These are phyloP conservation scores for Keqinozyma sinolaborantium DNA, from an alignment of 1,139 yeast genomes.

Conservation along the genomic window DNA sequence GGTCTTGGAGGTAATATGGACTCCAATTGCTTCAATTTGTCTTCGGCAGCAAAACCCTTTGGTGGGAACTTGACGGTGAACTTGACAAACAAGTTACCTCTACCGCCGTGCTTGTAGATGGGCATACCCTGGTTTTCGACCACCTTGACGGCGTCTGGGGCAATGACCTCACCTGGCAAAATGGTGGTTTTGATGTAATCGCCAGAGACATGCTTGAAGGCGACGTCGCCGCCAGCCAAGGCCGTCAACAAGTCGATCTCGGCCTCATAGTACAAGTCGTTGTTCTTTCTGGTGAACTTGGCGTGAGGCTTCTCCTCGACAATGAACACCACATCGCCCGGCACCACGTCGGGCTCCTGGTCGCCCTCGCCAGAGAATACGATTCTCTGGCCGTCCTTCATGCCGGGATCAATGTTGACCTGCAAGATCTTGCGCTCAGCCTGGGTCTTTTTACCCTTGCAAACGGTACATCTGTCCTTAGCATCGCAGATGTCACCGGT, in stretches of 20 bases:
- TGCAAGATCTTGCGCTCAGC: conserved; percentile 90
- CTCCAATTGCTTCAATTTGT: conserved; percentile 63
- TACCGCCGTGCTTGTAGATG: conserved; percentile 69
- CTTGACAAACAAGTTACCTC: conserved; percentile 69
- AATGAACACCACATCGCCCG: conserved; percentile 94
- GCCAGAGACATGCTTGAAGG: conserved; percentile 82
- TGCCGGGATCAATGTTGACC: conserved; percentile 95
- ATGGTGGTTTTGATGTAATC: conserved; percentile 82
- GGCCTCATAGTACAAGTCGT: conserved; percentile 81
- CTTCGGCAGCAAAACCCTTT: conserved; percentile 61
- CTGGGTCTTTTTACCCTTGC: conserved; percentile 86
- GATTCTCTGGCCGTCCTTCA: conserved; percentile 91
- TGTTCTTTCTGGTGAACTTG: conserved; percentile 80
- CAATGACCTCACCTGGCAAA: conserved; percentile 88
- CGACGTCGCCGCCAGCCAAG: conserved; percentile 91
- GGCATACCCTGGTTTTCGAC: conserved; percentile 97
- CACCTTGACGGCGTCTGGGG: conserved; percentile 80
- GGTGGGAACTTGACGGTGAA: conserved; percentile 72
- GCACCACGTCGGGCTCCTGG: conserved; percentile 91
- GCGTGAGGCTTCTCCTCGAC: conserved; percentile 87
- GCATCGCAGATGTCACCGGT: conserved; percentile 86
- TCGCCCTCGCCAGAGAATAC: conserved; percentile 96
- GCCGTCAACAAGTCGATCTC: conserved; percentile 92
- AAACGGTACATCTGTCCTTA: conserved; percentile 82
- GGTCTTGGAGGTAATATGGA: conserved; percentile 64